These are phyloP conservation scores for Gnomoniopsis smithogilvyi DNA, from an alignment of 2,329 filamentous ascomycete genomes.

Conservation along the genomic window DNA sequence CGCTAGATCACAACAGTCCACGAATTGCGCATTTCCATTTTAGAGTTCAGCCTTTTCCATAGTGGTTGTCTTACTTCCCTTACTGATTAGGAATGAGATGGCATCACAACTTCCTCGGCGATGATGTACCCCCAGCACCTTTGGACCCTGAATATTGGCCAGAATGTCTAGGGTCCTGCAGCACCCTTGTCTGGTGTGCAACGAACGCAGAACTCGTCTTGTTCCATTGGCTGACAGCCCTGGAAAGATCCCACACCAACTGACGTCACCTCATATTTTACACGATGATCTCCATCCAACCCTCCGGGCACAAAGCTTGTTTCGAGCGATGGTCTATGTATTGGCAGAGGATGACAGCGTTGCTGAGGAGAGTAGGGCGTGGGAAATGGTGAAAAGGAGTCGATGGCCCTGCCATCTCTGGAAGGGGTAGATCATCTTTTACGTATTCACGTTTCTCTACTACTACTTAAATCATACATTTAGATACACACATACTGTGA, in stretches of 20 bases:
- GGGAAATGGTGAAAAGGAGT: conserved; percentile 12
- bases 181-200: conserved; percentile 3
- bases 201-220: conserved; percentile 13
- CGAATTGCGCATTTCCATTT: too few relatives aligned
- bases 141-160: conserved; percentile 23
- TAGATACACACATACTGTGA: not conserved
- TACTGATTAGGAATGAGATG: not conserved
- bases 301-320: not conserved
- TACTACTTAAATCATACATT: not conserved
- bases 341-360: conserved; percentile 1
- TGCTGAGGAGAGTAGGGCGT: not conserved
- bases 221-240: conserved; percentile 21
- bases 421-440: not conserved
- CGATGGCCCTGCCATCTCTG: not conserved
- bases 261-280: conserved; percentile 24
- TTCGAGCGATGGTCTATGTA: too few relatives aligned
- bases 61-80: not conserved
- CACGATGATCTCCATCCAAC: not conserved
- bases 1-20: too few relatives aligned
- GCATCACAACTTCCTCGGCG: conserved; percentile 1
- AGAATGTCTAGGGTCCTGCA: conserved; percentile 12
- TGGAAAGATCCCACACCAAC: not conserved
- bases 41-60: too few relatives aligned
- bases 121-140: conserved; percentile 18
- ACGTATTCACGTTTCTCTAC: not conserved